Evolutionary conservation across 352 stramenopile species (phyloP), one percentile per base, ranked within the genome.

Genomic region (Globisporangium heterothallicum): DNA sequence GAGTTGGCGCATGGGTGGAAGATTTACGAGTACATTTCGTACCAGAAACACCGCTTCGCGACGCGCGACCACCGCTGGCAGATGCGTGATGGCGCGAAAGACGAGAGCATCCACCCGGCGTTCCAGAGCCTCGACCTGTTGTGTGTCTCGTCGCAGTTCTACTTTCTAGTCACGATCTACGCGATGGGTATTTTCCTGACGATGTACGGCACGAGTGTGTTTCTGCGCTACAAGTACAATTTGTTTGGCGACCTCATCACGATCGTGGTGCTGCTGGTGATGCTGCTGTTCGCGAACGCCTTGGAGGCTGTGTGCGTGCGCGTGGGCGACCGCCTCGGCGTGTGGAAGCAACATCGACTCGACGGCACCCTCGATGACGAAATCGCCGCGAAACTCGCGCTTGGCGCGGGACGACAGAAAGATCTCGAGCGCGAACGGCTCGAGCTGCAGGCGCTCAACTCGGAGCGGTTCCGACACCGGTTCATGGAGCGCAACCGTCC

Each of bases 21-120:
- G 63, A 78, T 98, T 9, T 98, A 98, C 72, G 96, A 99, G 70
- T 99, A 98, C 68, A 75, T 98, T 6, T 88, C 86, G 30, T 99
- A 98, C 63, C 91, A 98, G 59, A 75, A 93, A 51, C 97, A 98
- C 63, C 82, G 95, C 26, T 99, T 99, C 64, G 73, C 70, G 12
- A 95, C 97, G 27, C 82, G 96, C 16, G 86, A 98, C 30, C 74
- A 92, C 34, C 80, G 88, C 6, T 99, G 96, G 95, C 94, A 94
- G 54, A 85, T 99, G 43, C 56, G 74, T 14, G 65, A 74, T 13
- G 58, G 84, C 34, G 74, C 86, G 2, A 63, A 89, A 1, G 96
- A 99, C 59, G 92, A 98, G 71, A 98, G 86, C 60, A 84, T 99
- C 25, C 78, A 95, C 26, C 79, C 85, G 24, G 84, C 80, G 42